A percentile compares a stretch with the other conserved stretches of the same genome.
phyloP scores from a whole-genome alignment of 2,329 filamentous ascomycete species.

The Didymosphaeria variabile region DNA sequence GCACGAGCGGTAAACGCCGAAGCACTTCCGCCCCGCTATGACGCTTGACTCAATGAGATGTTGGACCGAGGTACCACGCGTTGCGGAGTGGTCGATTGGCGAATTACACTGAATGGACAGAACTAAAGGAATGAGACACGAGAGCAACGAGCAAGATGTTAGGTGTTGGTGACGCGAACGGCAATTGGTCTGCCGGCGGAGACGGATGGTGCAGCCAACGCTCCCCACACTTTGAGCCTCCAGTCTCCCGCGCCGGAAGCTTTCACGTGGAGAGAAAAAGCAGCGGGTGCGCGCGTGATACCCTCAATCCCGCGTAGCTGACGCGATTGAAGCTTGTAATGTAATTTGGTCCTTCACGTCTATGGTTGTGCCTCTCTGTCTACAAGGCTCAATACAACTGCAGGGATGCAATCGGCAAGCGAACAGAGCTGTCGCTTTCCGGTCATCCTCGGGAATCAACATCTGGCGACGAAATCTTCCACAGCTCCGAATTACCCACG shows the following conservation, averaged over 20 bases:
- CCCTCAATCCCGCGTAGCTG: slow-evolving; percentile 22
- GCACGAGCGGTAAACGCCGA: slow-evolving; percentile 21
- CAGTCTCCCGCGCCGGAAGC: slow-evolving; percentile 13
- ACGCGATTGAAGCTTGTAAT: slow-evolving; percentile 29
- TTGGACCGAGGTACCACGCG: slow-evolving; percentile 38
- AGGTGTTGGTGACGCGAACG: slow-evolving; percentile 17
- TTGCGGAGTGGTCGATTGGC: slow-evolving; percentile 9
- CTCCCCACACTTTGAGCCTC: slow-evolving; percentile 42
- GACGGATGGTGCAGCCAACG: slow-evolving; percentile 3
- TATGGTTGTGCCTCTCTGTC: background rate
- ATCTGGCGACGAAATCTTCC: background rate
- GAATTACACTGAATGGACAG: background rate
- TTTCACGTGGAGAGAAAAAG: slow-evolving; percentile 41
- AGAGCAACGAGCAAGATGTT: slow-evolving; percentile 17
- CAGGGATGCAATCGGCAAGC: slow-evolving; percentile 22
- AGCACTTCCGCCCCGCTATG: slow-evolving; percentile 43
- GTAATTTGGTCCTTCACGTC: background rate
- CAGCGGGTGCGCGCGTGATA: slow-evolving; percentile 13
- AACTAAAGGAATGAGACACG: background rate
- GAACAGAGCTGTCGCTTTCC: slow-evolving; percentile 14
- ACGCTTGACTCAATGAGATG: slow-evolving; percentile 38
- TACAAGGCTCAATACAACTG: background rate
- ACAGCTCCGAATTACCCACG: slow-evolving; percentile 37
- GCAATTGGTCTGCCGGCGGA: slow-evolving; percentile 21
- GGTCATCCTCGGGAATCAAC: slow-evolving; percentile 9